Conservation (phyloP, 1,139 yeast genomes). For the Yamadazyma membranifaciens region DNA sequence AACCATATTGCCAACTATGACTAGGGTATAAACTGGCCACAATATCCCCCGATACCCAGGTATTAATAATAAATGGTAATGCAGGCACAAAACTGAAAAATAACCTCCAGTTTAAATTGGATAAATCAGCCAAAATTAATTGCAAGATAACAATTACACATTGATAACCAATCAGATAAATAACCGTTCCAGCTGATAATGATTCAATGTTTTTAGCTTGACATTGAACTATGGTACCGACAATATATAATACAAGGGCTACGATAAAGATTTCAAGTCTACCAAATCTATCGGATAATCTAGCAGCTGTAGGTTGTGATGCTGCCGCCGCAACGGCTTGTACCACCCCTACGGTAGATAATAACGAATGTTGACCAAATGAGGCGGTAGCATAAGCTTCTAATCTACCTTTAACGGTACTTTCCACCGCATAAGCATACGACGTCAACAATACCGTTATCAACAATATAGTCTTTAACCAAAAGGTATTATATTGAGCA, state of each 20-base stretch:
- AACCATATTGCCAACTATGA: slow-evolving; percentile 65
- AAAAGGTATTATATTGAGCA: slow-evolving; percentile 25
- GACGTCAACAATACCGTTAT: slow-evolving; percentile 57
- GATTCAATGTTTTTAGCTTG: slow-evolving; percentile 63
- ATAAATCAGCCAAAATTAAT: slow-evolving; percentile 62
- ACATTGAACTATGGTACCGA: slow-evolving; percentile 72
- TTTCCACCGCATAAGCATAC: slow-evolving; percentile 68
- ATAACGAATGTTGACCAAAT: slow-evolving; percentile 56
- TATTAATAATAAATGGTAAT: slow-evolving; percentile 68
- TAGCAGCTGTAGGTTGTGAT: slow-evolving; percentile 67
- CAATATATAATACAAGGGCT: slow-evolving; percentile 57
- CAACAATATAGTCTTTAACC: slow-evolving; percentile 36
- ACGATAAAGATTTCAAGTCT: slow-evolving; percentile 56
- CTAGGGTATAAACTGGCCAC: slow-evolving; percentile 25
- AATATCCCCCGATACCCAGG: slow-evolving; percentile 71
- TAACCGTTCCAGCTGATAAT: slow-evolving; percentile 71
- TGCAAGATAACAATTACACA: slow-evolving; percentile 59
- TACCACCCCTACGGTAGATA: slow-evolving; percentile 64
- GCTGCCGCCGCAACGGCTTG: slow-evolving; percentile 69
- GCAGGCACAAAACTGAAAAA: slow-evolving; percentile 62
- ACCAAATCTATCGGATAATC: slow-evolving; percentile 70
- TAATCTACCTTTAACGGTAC: slow-evolving; percentile 48
- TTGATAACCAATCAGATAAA: slow-evolving; percentile 69
- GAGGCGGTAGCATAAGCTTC: slow-evolving; percentile 57
- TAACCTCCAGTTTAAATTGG: slow-evolving; percentile 70